Base-by-base conservation (phyloP, 1,139 yeast genomes). In the Sugiyamaella neomexicana region DNA sequence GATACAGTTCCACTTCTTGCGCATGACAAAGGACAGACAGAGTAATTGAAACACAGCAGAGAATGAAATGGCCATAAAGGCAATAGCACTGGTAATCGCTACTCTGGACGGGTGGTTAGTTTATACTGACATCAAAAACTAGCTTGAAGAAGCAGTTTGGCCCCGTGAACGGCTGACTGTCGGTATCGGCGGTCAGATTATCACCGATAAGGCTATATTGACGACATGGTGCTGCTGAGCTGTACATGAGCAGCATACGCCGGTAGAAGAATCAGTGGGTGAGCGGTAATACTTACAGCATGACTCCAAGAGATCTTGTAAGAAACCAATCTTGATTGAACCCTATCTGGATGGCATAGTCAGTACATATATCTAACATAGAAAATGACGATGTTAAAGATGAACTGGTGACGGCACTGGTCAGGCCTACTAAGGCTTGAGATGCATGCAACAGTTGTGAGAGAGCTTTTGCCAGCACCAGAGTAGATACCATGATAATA, bases 31-130 rank as follows among this genome's bases (percentile, higher is more conserved):
- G n/a, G 57, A 16, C 17, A 61, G 52, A 38, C 63, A 61, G 34
- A 61, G 55, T 17, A 44, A 25, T 50, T 61, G 64, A 55, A 61
- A 61, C 23, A 61, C 41, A 6, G 61, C 64, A 12, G 63, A 61
- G 50, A 60, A 61, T 12, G 60, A 54, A 9, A 60, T 47, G 27
- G 56, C 52, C 27, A 56, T 46, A 25, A 57, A 27, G 17, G 57
- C 55, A 6, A 50, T 15, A 5, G 42, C 20, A 9, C 57, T 39
- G 16, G 46, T 42, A 29, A 55, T 15, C n/a, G 42, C 17, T 10
- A 52, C 57, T n/a, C 54, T 52, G 40, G 25, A 5, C 7, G 13
- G 20, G 13, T 43, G 16, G 50, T 34, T 36, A 45, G 39, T 16
- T 13, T 16, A 16, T 13, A 13, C 8, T 31, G 13, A 31, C 13